phyloP scores from a whole-genome alignment of 2,329 filamentous ascomycete species.

The Monosporascus sp. region DNA sequence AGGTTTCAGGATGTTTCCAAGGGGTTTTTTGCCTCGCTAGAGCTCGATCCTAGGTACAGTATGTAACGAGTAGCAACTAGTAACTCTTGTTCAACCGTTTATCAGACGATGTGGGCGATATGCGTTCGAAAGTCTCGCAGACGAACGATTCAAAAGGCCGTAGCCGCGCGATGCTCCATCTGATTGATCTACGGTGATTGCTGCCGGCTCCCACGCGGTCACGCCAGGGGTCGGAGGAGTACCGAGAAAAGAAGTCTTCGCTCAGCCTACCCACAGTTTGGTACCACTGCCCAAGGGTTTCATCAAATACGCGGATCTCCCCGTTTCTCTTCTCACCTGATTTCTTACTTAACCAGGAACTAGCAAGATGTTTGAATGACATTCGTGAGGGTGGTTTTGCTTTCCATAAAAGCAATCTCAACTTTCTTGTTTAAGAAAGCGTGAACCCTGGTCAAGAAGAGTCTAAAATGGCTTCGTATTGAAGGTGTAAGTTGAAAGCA shows the following conservation, averaged over 20 bases:
- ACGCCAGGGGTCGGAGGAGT: not conserved
- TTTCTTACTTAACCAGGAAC: too few relatives aligned
- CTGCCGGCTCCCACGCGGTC: not conserved
- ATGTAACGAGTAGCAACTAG: not conserved
- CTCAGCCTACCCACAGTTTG: not conserved
- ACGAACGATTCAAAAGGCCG: not conserved
- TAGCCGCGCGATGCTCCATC: not conserved
- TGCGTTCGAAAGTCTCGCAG: not conserved
- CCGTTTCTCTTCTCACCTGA: too few relatives aligned
- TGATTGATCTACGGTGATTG: not conserved
- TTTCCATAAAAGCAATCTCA: too few relatives aligned
- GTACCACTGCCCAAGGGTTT: too few relatives aligned
- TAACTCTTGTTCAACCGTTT: not conserved
- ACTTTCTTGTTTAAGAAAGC: too few relatives aligned
- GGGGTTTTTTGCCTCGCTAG: not conserved
- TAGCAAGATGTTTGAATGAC: too few relatives aligned
- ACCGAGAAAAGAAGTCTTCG: not conserved
- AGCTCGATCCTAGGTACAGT: not conserved
- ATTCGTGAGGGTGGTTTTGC: too few relatives aligned
- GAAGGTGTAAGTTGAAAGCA: not conserved
- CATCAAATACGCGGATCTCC: too few relatives aligned
- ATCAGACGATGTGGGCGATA: not conserved
- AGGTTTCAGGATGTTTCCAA: not conserved
- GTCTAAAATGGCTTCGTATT: not conserved
- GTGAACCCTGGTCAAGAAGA: not conserved